Evolutionary conservation across 2,329 filamentous ascomycete genomes (phyloP).

Genomic region (Pseudogymnoascus sp.): DNA sequence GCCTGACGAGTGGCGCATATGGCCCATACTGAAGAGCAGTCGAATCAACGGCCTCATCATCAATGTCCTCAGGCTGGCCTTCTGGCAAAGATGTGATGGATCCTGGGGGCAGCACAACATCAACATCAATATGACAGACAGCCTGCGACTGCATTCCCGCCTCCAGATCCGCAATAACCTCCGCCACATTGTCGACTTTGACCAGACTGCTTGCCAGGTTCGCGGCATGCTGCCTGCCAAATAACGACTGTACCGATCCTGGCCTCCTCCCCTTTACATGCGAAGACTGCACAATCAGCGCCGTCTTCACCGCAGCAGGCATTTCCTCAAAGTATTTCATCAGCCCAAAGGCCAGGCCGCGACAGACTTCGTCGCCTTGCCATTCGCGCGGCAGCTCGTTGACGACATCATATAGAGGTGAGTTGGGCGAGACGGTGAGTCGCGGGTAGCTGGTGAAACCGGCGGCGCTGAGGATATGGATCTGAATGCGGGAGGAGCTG

Average conservation of each 20-base stretch:
- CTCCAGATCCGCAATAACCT: constrained; percentile 66
- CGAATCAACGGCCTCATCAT: constrained; percentile 59
- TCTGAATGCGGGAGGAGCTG: constrained; percentile 88
- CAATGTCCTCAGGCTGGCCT: constrained; percentile 51
- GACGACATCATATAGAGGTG: constrained; percentile 83
- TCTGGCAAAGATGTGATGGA: constrained; percentile 58
- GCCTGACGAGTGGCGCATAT: constrained; percentile 68
- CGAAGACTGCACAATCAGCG: constrained; percentile 49
- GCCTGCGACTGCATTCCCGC: constrained; percentile 73
- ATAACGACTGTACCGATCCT: constrained; percentile 56
- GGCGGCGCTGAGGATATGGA: constrained; percentile 83
- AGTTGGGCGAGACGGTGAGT: constrained; percentile 87
- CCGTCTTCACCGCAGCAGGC: constrained; percentile 64
- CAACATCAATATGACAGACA: constrained; percentile 77
- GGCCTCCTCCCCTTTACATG: constrained; percentile 44
- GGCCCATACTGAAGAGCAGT: constrained; percentile 63
- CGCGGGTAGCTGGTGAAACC: constrained; percentile 86
- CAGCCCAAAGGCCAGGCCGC: constrained; percentile 83
- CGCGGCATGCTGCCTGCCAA: constrained; percentile 87
- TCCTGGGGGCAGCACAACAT: constrained; percentile 75
- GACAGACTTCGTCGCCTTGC: constrained; percentile 89
- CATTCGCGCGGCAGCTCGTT: constrained; percentile 84
- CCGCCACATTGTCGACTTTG: constrained; percentile 66
- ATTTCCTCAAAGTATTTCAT: constrained; percentile 92
- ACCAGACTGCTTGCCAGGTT: constrained; percentile 81